Percentiles rank a stretch among this genome's conserved stretches.
phyloP scores from a whole-genome alignment of 2,329 filamentous ascomycete species.

The Phaeosphaeria sp. region DNA sequence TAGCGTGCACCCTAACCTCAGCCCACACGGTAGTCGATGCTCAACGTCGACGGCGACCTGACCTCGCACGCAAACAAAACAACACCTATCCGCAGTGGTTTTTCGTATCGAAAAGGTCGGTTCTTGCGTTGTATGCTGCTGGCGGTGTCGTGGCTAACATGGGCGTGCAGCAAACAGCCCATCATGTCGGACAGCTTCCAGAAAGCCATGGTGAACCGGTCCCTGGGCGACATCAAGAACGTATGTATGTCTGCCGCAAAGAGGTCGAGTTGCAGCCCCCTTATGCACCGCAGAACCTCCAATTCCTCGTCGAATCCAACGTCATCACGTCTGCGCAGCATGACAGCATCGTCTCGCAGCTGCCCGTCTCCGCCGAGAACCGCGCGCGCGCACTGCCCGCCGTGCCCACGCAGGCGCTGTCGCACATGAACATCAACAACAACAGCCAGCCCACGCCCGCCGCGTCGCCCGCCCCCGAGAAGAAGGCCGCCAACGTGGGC shows the following conservation, averaged over 20 bases:
- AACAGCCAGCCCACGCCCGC: constrained; percentile 35
- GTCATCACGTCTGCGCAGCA: constrained; percentile 78
- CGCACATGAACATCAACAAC: constrained; percentile 42
- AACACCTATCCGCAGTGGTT: not conserved
- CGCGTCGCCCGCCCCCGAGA: constrained; percentile 39
- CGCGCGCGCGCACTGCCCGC: constrained; percentile 52
- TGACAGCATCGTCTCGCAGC: constrained; percentile 73
- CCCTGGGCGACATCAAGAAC: constrained; percentile 85
- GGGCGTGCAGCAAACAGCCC: not conserved
- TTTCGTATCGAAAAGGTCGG: not conserved
- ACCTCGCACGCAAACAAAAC: no score
- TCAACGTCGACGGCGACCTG: constrained; percentile 6
- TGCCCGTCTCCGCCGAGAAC: constrained; percentile 76
- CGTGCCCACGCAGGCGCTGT: constrained; percentile 42
- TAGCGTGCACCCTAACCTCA: constrained; percentile 13
- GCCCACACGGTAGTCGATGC: constrained; percentile 7
- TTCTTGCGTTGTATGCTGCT: not conserved
- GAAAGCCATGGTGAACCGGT: constrained; percentile 76
- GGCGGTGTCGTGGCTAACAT: not conserved
- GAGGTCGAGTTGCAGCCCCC: not conserved
- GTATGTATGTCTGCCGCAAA: constrained; percentile 56
- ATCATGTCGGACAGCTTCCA: constrained; percentile 54
- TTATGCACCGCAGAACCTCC: constrained; percentile 74
- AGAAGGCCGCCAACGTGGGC: constrained; percentile 49
- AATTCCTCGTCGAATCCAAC: constrained; percentile 82